Conservation (phyloP, 306 rosid genomes). For the Inga laurina region DNA sequence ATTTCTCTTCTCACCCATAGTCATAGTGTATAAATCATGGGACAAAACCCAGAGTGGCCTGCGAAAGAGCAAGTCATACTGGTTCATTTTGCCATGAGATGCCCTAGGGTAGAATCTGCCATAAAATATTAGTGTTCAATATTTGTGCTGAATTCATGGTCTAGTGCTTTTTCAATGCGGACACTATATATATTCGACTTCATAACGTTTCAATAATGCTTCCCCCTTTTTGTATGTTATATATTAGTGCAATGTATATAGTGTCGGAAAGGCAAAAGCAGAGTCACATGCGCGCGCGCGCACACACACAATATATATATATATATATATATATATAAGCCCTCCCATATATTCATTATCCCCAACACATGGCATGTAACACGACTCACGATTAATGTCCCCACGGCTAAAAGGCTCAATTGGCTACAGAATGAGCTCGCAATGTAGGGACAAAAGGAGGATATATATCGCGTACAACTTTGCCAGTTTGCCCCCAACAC, state of each 20-base stretch:
- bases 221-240: neutral
- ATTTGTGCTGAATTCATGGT: neutral
- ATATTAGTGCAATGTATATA: neutral
- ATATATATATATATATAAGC: too few relatives aligned
- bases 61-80: constrained; percentile 24
- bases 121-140: neutral
- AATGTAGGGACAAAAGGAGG: neutral
- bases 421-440: neutral
- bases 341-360: neutral
- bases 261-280: neutral
- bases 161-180: constrained; percentile 15
- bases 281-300: neutral
- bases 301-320: neutral
- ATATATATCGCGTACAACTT: constrained; percentile 17
- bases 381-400: neutral
- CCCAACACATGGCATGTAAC: neutral
- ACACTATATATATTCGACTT: neutral
- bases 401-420: neutral
- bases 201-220: neutral
- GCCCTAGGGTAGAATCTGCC: neutral
- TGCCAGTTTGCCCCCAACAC: neutral
- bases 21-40: constrained; percentile 4
- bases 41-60: constrained; percentile 5
- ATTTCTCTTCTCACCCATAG: neutral
- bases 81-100: constrained; percentile 28